These are phyloP conservation scores for Malus asiatica DNA, from an alignment of 306 rosid species.

Conservation along the genomic window DNA sequence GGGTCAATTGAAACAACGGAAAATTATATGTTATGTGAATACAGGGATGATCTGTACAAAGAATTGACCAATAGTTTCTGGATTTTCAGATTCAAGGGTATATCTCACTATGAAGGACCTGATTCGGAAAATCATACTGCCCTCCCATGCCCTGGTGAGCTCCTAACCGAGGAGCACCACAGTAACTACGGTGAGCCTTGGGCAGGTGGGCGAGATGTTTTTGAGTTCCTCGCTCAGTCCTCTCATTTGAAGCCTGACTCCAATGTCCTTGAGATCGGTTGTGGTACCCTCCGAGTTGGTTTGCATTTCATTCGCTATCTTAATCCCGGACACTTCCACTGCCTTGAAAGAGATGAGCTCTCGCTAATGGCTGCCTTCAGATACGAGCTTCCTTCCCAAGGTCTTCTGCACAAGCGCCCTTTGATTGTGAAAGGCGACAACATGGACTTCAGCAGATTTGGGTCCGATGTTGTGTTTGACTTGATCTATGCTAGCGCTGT, in stretches of 20 bases:
- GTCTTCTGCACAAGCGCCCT: constrained; percentile 76
- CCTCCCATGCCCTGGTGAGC: constrained; percentile 84
- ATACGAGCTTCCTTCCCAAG: constrained; percentile 93
- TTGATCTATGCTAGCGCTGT: constrained; percentile 94
- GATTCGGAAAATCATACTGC: constrained; percentile 59
- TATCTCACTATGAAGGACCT: constrained; percentile 73
- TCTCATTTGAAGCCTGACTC: constrained; percentile 52
- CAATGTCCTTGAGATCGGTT: constrained; percentile 72
- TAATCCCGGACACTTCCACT: constrained; percentile 57
- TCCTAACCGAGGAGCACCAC: constrained; percentile 86
- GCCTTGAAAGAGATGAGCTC: constrained; percentile 91
- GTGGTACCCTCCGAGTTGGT: constrained; percentile 93
- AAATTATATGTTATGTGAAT: not conserved
- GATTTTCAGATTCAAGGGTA: constrained; percentile 60
- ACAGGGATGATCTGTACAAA: not conserved
- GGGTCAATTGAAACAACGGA: not conserved
- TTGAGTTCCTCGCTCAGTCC: constrained; percentile 71
- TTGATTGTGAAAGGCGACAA: constrained; percentile 67
- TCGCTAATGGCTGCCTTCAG: constrained; percentile 81
- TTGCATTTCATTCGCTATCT: constrained; percentile 78
- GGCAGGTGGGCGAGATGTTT: constrained; percentile 94
- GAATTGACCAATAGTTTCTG: not conserved
- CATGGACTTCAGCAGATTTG: constrained; percentile 72
- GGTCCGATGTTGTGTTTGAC: constrained; percentile 43
- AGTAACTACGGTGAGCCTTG: constrained; percentile 96